Evolutionary conservation across 805 yeast genomes (phyloP).

Genomic region (Candida ficus): DNA sequence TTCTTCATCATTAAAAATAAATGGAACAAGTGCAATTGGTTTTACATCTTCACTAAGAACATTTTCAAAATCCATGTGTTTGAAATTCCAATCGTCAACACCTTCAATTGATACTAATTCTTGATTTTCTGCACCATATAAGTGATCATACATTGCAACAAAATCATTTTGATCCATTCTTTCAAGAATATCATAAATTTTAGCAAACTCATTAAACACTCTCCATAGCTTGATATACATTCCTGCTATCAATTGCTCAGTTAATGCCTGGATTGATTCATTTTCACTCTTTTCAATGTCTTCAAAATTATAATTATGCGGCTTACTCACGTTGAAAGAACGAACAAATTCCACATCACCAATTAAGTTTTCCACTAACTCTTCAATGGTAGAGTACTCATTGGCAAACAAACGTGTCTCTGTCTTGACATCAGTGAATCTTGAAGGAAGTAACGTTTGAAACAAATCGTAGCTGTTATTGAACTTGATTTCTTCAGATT

Average conservation of each 20-base stretch:
- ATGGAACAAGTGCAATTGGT: constrained; percentile 7
- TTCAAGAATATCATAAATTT: constrained; percentile 14
- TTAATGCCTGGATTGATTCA: background rate
- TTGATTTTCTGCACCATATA: too few species aligned
- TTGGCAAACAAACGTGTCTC: too few species aligned
- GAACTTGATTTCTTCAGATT: too few species aligned
- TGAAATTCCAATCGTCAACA: constrained; percentile 2
- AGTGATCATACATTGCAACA: constrained; percentile 15
- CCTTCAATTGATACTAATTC: background rate
- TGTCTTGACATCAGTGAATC: background rate
- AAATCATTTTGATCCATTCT: constrained; percentile 15
- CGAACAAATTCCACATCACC: constrained; percentile 10
- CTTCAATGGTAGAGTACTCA: constrained; percentile 5
- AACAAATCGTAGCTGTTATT: too few species aligned
- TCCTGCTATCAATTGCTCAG: constrained; percentile 6
- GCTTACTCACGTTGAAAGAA: constrained; percentile 3
- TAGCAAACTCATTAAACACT: constrained; percentile 7
- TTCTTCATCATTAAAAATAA: constrained; percentile 5
- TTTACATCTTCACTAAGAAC: background rate
- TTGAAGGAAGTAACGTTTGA: background rate
- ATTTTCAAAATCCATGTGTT: constrained; percentile 2
- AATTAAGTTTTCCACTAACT: constrained; percentile 4
- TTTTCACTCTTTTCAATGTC: constrained; percentile 2
- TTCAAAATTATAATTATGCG: constrained; percentile 1
- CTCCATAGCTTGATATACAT: constrained; percentile 6